A percentile compares a stretch with the other conserved stretches of the same genome.
These are phyloP conservation scores for Lasiodiplodia sp. DNA, from an alignment of 2,329 filamentous ascomycete species.

Conservation along the genomic window DNA sequence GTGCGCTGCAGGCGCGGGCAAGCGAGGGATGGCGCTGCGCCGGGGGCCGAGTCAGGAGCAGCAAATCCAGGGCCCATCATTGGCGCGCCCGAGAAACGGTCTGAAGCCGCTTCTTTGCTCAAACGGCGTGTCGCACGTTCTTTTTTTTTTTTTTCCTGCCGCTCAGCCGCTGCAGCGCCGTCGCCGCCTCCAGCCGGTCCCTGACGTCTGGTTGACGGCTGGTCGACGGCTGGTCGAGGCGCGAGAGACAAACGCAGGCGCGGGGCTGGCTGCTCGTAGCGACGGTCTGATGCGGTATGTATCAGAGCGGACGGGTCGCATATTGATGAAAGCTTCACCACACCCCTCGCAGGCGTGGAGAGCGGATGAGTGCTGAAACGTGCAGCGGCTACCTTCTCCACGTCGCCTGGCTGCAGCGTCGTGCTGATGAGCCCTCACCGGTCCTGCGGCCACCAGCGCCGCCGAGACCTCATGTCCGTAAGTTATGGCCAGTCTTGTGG, in stretches of 20 bases:
- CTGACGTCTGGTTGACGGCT: slow-evolving; percentile 2
- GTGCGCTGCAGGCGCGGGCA: not conserved
- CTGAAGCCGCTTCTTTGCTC: not conserved
- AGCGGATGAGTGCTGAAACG: slow-evolving; percentile 5
- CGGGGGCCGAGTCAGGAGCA: slow-evolving; percentile 6
- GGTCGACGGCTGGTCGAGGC: not conserved
- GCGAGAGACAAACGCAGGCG: not conserved
- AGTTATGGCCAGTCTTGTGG: not conserved
- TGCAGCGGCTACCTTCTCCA: not conserved
- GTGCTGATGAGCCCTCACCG: not conserved
- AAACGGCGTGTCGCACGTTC: slow-evolving; percentile 7
- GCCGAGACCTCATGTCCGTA: slow-evolving; percentile 3
- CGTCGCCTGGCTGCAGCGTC: not conserved
- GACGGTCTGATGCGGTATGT: slow-evolving; percentile 21
- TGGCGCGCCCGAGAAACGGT: not conserved
- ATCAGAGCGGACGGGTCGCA: slow-evolving; percentile 20
- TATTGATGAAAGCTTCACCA: slow-evolving; percentile 15
- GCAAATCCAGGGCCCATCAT: not conserved
- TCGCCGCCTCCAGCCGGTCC: not conserved
- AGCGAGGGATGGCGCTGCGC: slow-evolving; percentile 3
- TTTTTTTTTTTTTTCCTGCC: not conserved
- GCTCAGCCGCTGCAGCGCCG: not conserved
- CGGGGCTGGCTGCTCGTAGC: slow-evolving; percentile 8
- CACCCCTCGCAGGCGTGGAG: not conserved
- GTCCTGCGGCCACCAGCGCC: not conserved